Percentiles rank a stretch among this genome's conserved stretches.
phyloP scores from a whole-genome alignment of 805 yeast species.

The Nematodospora valgi region DNA sequence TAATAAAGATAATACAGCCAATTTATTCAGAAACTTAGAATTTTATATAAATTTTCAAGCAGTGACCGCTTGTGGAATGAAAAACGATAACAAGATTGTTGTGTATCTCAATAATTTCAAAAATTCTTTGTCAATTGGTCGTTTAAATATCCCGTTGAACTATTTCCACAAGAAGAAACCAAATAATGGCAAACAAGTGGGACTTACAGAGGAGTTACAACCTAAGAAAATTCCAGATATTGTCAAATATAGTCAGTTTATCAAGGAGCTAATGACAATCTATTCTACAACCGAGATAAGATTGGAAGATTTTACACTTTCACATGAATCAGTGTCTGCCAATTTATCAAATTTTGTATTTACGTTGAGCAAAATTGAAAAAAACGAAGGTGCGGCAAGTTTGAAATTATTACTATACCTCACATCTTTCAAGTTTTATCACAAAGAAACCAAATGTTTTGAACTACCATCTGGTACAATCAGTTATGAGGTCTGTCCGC shows the following conservation, averaged over 20 bases:
- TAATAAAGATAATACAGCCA: conserved; percentile 11
- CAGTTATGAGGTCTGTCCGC: conserved; percentile 20
- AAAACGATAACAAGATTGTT: conserved; percentile 7
- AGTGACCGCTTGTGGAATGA: conserved; percentile 14
- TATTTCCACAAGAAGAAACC: conserved; percentile 1
- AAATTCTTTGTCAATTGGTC: conserved; percentile 14
- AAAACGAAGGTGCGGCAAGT: conserved; percentile 4
- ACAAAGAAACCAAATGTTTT: conserved; percentile 26
- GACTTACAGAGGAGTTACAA: background rate
- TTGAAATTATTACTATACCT: conserved; percentile 20
- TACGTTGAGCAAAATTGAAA: conserved; percentile 12
- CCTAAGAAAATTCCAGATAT: conserved; percentile 5
- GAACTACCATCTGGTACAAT: conserved; percentile 36
- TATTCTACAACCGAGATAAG: conserved; percentile 13
- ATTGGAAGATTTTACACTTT: conserved; percentile 24
- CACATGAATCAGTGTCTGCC: conserved; percentile 15
- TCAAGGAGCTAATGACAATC: conserved; percentile 7
- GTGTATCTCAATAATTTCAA: conserved; percentile 14
- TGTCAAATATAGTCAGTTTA: conserved; percentile 3
- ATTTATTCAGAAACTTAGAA: conserved; percentile 24
- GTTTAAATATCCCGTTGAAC: conserved; percentile 17
- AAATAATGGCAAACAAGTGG: background rate
- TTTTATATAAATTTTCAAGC: conserved; percentile 19
- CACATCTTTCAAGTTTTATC: conserved; percentile 26
- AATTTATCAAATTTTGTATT: conserved; percentile 20